Evolutionary conservation across 2,329 filamentous ascomycete genomes (phyloP), one percentile per base, ranked within the genome.

Genomic region (Emmonsiellopsis sp.): DNA sequence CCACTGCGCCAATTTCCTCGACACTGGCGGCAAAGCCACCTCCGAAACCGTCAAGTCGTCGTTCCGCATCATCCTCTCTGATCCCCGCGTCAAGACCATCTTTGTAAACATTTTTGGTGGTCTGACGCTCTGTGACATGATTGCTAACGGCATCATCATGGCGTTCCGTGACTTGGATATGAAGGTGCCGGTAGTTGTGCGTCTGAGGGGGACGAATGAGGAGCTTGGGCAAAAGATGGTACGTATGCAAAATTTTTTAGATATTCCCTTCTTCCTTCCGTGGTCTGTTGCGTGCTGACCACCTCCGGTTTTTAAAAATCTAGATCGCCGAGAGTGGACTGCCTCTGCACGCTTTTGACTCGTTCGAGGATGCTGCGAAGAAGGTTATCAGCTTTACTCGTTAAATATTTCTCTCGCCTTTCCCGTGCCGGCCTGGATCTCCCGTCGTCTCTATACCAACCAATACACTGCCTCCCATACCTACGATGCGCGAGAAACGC

Each of bases 11-110:
- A 95, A 95, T 62, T 95, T 95, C 67, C 77, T 95, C 52, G 90
- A 95, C 66, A 94, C 88, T 0, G 90, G 91, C 32, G 90, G 90
- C 37, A 93, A 94, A 67, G 90, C 90, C 0, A 95, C 89, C 0
- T 81, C 81, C 33, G 82, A 86, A 58, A 95, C 89, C 0, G 88
- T 95, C 60, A 84, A 85, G 64, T 81, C 82, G 53, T 84, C 83
- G 1, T 93, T 95, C 65, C 78, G 83, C 53, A 78, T 91, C 10
- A 82, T 95, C 14, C 73, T 89, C 45, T 74, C 76, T 5, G 89
- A 95, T 61, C 69, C 77, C 2, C 76, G 87, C 33, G 87, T 94
- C 6, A 84, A 81, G 61, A 83, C 86, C 21, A 78, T 86, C 17
- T 85, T 86, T 60, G 83, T 87, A 33, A 87, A 87, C 58, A 86